phyloP scores from a whole-genome alignment of 1,284 basidiomycete species.

The Malassezia sympodialis region DNA sequence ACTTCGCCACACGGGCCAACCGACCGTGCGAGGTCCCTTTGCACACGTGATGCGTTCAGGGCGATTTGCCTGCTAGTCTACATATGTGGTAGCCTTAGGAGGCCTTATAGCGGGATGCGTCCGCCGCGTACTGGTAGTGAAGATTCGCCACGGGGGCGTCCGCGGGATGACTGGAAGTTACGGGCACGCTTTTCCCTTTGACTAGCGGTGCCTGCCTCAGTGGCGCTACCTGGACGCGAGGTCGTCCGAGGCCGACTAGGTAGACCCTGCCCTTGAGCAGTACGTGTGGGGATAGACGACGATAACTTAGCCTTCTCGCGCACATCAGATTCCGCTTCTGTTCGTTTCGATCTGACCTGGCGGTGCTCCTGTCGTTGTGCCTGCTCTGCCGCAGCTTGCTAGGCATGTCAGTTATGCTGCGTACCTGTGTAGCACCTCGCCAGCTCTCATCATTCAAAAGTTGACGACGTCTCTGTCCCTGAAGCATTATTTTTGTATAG shows the following conservation, averaged over 20 bases:
- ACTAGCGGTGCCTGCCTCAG: not conserved
- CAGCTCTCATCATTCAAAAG: conserved; percentile 33
- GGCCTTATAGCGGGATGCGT: not conserved
- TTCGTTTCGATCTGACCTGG: not conserved
- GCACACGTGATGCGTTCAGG: not conserved
- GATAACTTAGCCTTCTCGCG: not conserved
- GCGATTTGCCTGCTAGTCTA: not conserved
- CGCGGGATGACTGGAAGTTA: not conserved
- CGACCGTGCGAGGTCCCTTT: not conserved
- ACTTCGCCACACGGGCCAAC: not conserved
- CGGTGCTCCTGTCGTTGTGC: not conserved
- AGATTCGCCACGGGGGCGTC: not conserved
- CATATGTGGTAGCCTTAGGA: not conserved
- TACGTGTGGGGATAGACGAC: not conserved
- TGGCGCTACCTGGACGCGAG: not conserved
- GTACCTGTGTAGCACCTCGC: conserved; percentile 32
- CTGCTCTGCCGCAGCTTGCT: not conserved
- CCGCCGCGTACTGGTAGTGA: not conserved
- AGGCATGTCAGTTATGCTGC: not conserved
- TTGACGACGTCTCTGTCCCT: conserved; percentile 34
- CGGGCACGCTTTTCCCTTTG: not conserved
- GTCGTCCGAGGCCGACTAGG: not conserved
- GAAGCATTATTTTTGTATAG: conserved; percentile 34
- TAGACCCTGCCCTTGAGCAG: not conserved
- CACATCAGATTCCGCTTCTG: not conserved